Evolutionary conservation across 768 basidiomycete genomes (phyloP).

Genomic region (Scleroderma bovista): DNA sequence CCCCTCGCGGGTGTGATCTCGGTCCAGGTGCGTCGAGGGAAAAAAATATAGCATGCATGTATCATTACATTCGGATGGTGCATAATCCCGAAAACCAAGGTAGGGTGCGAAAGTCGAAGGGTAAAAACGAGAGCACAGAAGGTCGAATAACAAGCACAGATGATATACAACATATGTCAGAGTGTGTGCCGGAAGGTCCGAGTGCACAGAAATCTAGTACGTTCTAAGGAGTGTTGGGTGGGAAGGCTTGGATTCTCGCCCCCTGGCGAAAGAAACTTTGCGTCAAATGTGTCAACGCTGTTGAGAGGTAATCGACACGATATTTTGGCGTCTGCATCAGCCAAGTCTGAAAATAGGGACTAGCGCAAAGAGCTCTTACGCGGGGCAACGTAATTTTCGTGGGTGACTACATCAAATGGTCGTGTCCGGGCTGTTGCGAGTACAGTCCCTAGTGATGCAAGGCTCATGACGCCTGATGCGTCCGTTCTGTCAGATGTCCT

Average conservation of each 20-base stretch:
- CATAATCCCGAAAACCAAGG: slow-evolving; percentile 11
- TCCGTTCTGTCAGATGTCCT: slow-evolving; percentile 36
- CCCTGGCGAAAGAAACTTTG: slow-evolving; percentile 54
- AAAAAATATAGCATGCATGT: slow-evolving; percentile 17
- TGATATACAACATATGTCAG: slow-evolving; percentile 12
- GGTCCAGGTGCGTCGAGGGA: background rate
- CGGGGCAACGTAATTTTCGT: slow-evolving; percentile 70
- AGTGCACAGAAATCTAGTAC: slow-evolving; percentile 18
- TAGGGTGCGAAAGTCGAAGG: slow-evolving; percentile 11
- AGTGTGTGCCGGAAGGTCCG: slow-evolving; percentile 6
- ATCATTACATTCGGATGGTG: slow-evolving; percentile 13
- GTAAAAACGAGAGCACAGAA: slow-evolving; percentile 19
- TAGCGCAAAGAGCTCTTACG: slow-evolving; percentile 45
- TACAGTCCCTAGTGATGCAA: slow-evolving; percentile 55
- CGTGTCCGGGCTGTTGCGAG: slow-evolving; percentile 71
- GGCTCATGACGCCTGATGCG: slow-evolving; percentile 42
- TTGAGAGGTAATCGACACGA: slow-evolving; percentile 4
- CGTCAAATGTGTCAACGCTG: slow-evolving; percentile 48
- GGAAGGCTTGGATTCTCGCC: slow-evolving; percentile 51
- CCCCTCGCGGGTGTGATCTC: background rate
- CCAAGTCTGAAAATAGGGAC: slow-evolving; percentile 11
- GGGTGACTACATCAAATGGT: slow-evolving; percentile 73
- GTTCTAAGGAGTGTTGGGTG: slow-evolving; percentile 31
- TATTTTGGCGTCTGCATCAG: slow-evolving; percentile 13
- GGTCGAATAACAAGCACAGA: slow-evolving; percentile 18